Evolutionary conservation across 2,329 filamentous ascomycete genomes (phyloP).

Genomic region (Trichoderma breve): DNA sequence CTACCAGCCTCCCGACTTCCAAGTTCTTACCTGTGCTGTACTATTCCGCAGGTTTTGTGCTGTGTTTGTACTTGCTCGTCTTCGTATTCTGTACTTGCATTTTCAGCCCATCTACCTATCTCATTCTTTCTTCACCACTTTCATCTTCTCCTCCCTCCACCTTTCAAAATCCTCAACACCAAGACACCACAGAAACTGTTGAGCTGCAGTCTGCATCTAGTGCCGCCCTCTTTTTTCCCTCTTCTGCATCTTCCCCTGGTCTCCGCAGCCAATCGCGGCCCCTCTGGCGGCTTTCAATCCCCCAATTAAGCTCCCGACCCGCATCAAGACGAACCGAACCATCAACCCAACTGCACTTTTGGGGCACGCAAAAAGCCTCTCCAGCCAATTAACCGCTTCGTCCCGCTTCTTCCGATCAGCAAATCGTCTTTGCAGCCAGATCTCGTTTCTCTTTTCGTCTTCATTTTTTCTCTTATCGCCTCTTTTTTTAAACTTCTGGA

Average conservation of each 20-base stretch:
- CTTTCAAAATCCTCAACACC: not conserved
- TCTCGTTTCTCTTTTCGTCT: not conserved
- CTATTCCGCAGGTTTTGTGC: not conserved
- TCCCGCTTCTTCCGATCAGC: constrained; percentile 18
- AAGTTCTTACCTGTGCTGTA: not conserved
- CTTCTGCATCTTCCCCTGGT: not conserved
- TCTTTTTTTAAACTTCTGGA: not conserved
- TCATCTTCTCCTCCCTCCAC: not conserved
- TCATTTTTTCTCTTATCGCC: not conserved
- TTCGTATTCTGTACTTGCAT: not conserved
- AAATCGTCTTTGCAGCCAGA: constrained; percentile 2
- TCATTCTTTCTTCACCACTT: not conserved
- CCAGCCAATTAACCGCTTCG: not conserved
- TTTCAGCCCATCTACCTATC: not conserved
- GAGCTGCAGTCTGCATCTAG: not conserved
- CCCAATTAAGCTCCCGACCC: constrained; percentile 16
- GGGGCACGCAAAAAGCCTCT: not conserved
- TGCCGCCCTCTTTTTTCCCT: not conserved
- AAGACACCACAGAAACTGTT: not conserved
- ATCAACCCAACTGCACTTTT: not conserved
- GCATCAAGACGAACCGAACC: constrained; percentile 17
- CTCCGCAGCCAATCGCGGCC: constrained; percentile 3
- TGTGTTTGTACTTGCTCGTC: not conserved
- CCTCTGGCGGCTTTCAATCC: not conserved
- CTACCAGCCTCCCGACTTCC: not conserved